A percentile compares a stretch with the other conserved stretches of the same genome.
Evolutionary conservation across 148 eudicot genomes (phyloP).

Genomic region (Heliamphora exappendiculata): DNA sequence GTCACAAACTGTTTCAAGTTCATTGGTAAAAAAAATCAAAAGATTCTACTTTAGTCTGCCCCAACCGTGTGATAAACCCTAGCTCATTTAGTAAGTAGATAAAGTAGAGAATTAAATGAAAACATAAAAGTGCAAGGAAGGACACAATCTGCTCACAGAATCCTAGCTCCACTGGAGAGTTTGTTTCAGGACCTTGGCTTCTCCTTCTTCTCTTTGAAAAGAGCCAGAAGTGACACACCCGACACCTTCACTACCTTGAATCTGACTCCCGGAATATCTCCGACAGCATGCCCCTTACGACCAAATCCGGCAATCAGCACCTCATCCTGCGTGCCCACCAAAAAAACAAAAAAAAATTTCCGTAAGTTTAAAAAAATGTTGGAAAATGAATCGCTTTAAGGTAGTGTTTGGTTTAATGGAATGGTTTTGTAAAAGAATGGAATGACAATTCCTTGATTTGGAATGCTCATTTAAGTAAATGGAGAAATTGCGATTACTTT

Average conservation of each 20-base stretch:
- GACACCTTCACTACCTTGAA: constrained; percentile 38
- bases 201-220: constrained; percentile 32
- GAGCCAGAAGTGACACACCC: constrained; percentile 32
- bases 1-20: neutral
- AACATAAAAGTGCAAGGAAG: neutral
- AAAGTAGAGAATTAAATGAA: neutral
- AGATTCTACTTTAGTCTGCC: neutral
- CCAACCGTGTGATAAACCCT: too few relatives aligned
- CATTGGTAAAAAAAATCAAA: neutral
- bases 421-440: too few relatives aligned
- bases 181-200: constrained; percentile 30
- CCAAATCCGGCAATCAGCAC: constrained; percentile 40
- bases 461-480: too few relatives aligned
- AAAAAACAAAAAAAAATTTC: neutral
- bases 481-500: too few relatives aligned
- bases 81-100: neutral
- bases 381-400: neutral
- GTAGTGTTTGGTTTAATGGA: too few relatives aligned
- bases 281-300: constrained; percentile 32
- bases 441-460: too few relatives aligned
- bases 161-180: neutral
- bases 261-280: constrained; percentile 37
- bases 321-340: constrained; percentile 24
- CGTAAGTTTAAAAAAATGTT: neutral
- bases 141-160: neutral